Evolutionary conservation across 257 asterid genomes (phyloP).

Genomic region (Schizonepeta tenuifolia): DNA sequence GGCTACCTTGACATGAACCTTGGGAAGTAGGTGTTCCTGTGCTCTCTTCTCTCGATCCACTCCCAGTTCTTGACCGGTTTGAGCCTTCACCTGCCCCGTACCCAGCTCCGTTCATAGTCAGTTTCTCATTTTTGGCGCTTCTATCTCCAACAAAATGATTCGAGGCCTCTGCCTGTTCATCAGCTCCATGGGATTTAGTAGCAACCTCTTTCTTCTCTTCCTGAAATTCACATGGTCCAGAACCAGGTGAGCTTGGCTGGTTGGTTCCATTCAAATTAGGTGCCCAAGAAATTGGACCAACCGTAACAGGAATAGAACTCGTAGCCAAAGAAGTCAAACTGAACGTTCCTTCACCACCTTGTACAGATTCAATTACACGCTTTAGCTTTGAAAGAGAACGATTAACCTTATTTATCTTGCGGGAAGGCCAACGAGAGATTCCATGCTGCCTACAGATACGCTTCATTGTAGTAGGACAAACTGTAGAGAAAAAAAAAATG

Average conservation of each 20-base stretch:
- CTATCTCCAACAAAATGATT: conserved; percentile 42
- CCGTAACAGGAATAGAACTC: conserved; percentile 61
- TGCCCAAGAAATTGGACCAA: conserved; percentile 73
- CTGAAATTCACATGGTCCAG: conserved; percentile 52
- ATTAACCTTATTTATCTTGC: conserved; percentile 93
- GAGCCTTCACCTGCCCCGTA: conserved; percentile 45
- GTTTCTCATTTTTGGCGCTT: conserved; percentile 38
- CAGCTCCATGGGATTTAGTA: conserved; percentile 35
- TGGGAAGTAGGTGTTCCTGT: conserved; percentile 79
- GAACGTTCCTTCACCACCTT: conserved; percentile 84
- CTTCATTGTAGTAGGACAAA: conserved; percentile 95
- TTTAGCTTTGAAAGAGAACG: conserved; percentile 82
- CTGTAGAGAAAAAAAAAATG: conserved; percentile 44
- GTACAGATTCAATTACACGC: conserved; percentile 86
- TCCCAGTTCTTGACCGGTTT: conserved; percentile 56
- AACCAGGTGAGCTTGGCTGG: conserved; percentile 50
- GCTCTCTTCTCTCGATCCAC: conserved; percentile 86
- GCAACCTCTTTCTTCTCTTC: conserved; percentile 50
- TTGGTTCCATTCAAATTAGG: conserved; percentile 52
- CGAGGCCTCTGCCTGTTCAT: conserved; percentile 45
- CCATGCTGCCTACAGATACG: conserved; percentile 96
- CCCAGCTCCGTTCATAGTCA: conserved; percentile 25
- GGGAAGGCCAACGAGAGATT: conserved; percentile 95
- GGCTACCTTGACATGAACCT: conserved; percentile 79
- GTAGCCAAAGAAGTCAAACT: conserved; percentile 68